Evolutionary conservation across 495 filamentous ascomycete species (phyloP).

Genomic region (Hypoxylon perforatum): DNA sequence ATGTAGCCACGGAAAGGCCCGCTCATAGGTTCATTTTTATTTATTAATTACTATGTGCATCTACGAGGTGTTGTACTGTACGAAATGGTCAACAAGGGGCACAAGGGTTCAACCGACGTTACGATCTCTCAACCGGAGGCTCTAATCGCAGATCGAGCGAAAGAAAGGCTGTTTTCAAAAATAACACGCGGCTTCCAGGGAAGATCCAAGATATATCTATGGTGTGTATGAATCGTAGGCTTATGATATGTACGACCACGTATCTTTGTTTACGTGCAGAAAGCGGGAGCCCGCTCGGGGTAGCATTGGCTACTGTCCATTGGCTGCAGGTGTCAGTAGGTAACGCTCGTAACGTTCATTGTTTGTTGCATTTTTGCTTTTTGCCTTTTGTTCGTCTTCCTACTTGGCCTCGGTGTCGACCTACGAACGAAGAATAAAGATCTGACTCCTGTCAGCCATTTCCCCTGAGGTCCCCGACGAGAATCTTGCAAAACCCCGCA

Average conservation of each 20-base stretch:
- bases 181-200: constrained; percentile 36
- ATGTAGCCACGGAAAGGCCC: constrained; percentile 29
- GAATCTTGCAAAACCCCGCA: constrained; percentile 20
- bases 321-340: constrained; percentile 19
- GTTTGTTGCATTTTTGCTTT: not conserved
- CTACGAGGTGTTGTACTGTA: too few relatives aligned
- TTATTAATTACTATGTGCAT: not conserved
- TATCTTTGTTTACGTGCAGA: constrained; percentile 3
- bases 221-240: not conserved
- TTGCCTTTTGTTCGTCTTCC: constrained; percentile 9
- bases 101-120: not conserved
- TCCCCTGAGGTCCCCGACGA: constrained; percentile 17
- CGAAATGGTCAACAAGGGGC: too few relatives aligned
- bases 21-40: constrained; percentile 28
- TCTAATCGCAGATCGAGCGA: constrained; percentile 10
- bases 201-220: constrained; percentile 20
- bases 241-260: constrained; percentile 1
- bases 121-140: constrained; percentile 22
- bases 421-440: constrained; percentile 20
- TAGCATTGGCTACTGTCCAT: too few relatives aligned
- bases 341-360: constrained; percentile 15
- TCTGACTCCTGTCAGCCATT: constrained; percentile 18
- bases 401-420: constrained; percentile 14
- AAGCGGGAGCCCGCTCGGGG: constrained; percentile 27
- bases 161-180: constrained; percentile 23